A percentile compares a stretch with the other conserved stretches of the same genome.
Conservation (phyloP, 2,329 filamentous ascomycete genomes). For the Botryosphaeria dothidea region DNA sequence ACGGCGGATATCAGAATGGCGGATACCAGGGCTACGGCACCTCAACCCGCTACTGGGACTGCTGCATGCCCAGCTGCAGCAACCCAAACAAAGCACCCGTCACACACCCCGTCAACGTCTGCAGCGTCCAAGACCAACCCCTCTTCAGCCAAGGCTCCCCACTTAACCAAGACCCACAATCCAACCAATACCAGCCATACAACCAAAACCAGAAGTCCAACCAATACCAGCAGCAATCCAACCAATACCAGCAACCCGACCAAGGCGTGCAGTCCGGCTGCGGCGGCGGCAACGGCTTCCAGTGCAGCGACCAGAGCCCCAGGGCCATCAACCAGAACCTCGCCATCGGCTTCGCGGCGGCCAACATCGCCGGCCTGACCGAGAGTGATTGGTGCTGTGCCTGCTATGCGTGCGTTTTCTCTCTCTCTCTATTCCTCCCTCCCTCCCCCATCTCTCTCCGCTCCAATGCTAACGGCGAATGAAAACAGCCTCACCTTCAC, state of each 20-base stretch:
- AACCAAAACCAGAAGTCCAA: too few species aligned
- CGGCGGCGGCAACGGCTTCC: neutral
- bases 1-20: too few species aligned
- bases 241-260: too few species aligned
- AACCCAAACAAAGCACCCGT: conserved; percentile 60
- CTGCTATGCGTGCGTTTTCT: neutral
- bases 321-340: neutral
- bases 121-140: conserved; percentile 53
- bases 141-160: too few species aligned
- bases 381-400: neutral
- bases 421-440: neutral
- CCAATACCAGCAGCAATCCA: too few species aligned
- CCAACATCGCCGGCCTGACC: neutral
- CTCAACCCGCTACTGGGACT: conserved; percentile 53
- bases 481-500: neutral
- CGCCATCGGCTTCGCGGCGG: neutral
- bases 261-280: conserved; percentile 45
- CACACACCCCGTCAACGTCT: conserved; percentile 55
- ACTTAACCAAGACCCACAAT: too few species aligned
- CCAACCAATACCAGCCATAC: too few species aligned
- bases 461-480: neutral
- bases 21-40: neutral
- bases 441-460: neutral
- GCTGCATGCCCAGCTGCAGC: conserved; percentile 69
- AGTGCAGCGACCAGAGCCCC: neutral